Percentiles rank a stretch among this genome's conserved stretches.
These are phyloP conservation scores for Pestalotiopsis fici DNA, from an alignment of 2,329 filamentous ascomycete species.

Conservation along the genomic window DNA sequence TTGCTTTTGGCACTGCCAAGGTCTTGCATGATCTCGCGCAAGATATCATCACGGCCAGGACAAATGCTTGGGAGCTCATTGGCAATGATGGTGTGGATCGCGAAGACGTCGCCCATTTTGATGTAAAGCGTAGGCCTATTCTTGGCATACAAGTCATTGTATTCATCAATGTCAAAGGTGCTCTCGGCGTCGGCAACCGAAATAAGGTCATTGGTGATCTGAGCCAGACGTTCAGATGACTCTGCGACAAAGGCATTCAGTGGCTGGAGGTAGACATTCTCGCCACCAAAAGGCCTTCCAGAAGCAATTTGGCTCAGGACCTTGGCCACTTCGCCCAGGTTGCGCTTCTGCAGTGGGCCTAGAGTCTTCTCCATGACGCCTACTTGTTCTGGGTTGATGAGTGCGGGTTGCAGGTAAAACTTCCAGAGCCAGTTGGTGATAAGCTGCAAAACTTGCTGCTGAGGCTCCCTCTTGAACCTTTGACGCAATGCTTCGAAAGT, in stretches of 20 bases:
- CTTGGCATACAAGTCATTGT: conserved; percentile 95
- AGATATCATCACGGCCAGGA: conserved; percentile 78
- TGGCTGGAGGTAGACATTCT: conserved; percentile 94
- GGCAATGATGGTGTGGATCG: conserved; percentile 86
- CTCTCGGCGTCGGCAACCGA: conserved; percentile 83
- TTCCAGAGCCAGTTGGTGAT: conserved; percentile 93
- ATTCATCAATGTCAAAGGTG: conserved; percentile 98
- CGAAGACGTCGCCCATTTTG: conserved; percentile 97
- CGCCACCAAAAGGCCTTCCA: conserved; percentile 88
- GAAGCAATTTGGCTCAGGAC: conserved; percentile 86
- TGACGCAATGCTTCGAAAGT: conserved; percentile 77
- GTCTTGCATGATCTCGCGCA: conserved; percentile 90
- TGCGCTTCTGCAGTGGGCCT: conserved; percentile 89
- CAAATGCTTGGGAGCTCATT: conserved; percentile 78
- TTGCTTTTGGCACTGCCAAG: conserved; percentile 96
- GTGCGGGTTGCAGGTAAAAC: conserved; percentile 86
- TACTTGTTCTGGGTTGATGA: conserved; percentile 88
- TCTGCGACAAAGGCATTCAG: conserved; percentile 90
- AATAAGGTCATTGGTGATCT: conserved; percentile 77
- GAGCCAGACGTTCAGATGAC: conserved; percentile 75
- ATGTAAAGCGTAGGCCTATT: conserved; percentile 98
- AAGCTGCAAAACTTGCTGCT: conserved; percentile 76
- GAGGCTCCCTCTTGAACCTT: conserved; percentile 79
- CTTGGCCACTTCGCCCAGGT: conserved; percentile 86
- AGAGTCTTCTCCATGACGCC: conserved; percentile 89